Percentiles rank a stretch among this genome's conserved stretches.
These are phyloP conservation scores for Fusarium sp. DNA, from an alignment of 2,329 filamentous ascomycete species.

Conservation along the genomic window DNA sequence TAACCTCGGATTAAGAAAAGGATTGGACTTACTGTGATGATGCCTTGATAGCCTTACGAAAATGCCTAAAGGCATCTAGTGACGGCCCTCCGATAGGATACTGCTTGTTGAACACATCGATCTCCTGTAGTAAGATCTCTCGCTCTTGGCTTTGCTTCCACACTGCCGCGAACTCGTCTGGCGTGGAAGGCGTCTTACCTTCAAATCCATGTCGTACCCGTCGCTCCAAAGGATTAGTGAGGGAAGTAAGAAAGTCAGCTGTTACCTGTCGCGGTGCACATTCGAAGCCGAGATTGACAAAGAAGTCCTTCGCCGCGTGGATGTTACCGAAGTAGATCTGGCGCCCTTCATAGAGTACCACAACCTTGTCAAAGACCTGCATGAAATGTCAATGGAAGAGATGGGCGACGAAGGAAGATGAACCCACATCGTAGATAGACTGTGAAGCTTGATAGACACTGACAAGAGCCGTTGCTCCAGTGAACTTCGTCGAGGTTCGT, in stretches of 20 bases:
- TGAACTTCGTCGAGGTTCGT: conserved; percentile 68
- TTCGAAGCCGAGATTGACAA: conserved; percentile 63
- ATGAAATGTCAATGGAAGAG: no score
- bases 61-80: not conserved
- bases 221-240: conserved; percentile 55
- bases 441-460: conserved; percentile 72
- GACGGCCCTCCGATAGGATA: not conserved
- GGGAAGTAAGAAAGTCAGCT: conserved; percentile 74
- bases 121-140: not conserved
- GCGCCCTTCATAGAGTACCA: conserved; percentile 74
- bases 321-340: conserved; percentile 63
- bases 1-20: no score
- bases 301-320: conserved; percentile 42
- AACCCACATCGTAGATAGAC: conserved; percentile 40
- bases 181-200: conserved; percentile 48
- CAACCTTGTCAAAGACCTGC: conserved; percentile 72
- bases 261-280: conserved; percentile 68
- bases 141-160: conserved; percentile 43
- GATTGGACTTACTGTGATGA: not conserved
- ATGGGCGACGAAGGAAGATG: no score
- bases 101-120: not conserved
- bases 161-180: conserved; percentile 51
- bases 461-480: conserved; percentile 66
- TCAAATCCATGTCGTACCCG: conserved; percentile 48
- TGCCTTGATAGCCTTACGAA: not conserved